Evolutionary conservation across 805 yeast genomes (phyloP).

Genomic region (Saccharomycopsis malanga): DNA sequence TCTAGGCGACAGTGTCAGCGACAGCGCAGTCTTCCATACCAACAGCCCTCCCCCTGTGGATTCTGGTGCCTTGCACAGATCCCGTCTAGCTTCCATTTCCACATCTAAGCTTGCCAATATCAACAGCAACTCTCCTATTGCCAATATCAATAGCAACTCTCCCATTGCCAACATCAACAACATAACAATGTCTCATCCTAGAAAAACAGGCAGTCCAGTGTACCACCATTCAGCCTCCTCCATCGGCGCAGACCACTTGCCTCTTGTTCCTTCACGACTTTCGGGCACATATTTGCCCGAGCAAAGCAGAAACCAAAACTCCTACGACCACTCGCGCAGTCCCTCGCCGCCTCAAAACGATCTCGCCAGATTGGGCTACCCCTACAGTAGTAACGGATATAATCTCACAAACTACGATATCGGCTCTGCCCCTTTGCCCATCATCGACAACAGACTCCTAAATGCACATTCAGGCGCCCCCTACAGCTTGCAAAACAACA

Average conservation of each 20-base stretch:
- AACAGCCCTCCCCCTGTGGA: background rate
- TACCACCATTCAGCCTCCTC: too few relatives aligned
- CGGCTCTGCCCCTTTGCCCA: slow-evolving; percentile 18
- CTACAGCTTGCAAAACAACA: background rate
- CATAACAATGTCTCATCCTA: background rate
- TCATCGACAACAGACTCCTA: background rate
- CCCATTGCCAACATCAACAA: background rate
- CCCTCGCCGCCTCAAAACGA: background rate
- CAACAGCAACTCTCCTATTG: background rate
- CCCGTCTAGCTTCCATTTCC: background rate
- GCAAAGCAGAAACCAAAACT: background rate
- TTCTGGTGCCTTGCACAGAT: background rate
- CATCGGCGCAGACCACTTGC: background rate
- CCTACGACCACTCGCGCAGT: background rate
- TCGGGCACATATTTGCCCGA: slow-evolving; percentile 11
- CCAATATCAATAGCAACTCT: slow-evolving; percentile 2
- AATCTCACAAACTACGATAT: background rate
- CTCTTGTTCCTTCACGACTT: slow-evolving; percentile 7
- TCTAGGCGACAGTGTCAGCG: slow-evolving; percentile 42
- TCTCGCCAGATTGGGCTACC: background rate
- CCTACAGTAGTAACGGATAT: background rate
- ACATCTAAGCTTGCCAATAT: background rate
- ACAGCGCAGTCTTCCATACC: background rate
- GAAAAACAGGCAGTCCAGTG: background rate
- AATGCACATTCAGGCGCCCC: background rate